Evolutionary conservation across 768 basidiomycete species (phyloP).

Genomic region (Boletus edulis): DNA sequence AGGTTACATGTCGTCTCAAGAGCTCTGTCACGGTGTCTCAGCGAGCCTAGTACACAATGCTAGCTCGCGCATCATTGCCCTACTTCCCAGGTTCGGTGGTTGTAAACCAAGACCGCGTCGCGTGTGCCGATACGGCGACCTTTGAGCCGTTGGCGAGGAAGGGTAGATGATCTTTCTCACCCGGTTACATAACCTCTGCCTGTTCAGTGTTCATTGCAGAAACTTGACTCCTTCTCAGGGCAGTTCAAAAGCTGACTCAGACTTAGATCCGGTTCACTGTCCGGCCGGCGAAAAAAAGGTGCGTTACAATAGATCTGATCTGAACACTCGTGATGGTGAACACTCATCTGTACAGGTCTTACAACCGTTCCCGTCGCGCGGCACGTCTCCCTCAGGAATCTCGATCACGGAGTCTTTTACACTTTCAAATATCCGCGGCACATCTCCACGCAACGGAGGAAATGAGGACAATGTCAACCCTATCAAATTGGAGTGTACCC

Average conservation of each 20-base stretch:
- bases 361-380: conserved; percentile 23
- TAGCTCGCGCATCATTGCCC: neutral
- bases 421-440: conserved; percentile 8
- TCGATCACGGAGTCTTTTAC: conserved; percentile 1
- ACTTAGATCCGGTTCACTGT: conserved; percentile 6
- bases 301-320: conserved; percentile 18
- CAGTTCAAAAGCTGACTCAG: conserved; percentile 5
- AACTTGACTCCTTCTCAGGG: conserved; percentile 3
- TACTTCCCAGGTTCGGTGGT: neutral
- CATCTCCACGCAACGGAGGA: neutral
- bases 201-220: conserved; percentile 4
- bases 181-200: conserved; percentile 13
- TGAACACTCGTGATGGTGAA: conserved; percentile 2
- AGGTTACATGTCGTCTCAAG: neutral
- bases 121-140: conserved; percentile 29
- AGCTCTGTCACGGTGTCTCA: conserved; percentile 1
- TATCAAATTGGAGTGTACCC: neutral
- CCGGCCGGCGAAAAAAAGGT: conserved; percentile 5
- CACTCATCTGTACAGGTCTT: neutral
- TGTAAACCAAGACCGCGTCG: neutral
- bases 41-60: neutral
- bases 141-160: conserved; percentile 3
- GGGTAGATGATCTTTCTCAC: conserved; percentile 9
- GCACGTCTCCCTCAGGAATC: neutral
- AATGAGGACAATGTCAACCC: neutral